Percentiles rank a stretch among this genome's conserved stretches.
These are phyloP conservation scores for Peronospora farinosa DNA, from an alignment of 352 stramenopile genomes.

Conservation along the genomic window DNA sequence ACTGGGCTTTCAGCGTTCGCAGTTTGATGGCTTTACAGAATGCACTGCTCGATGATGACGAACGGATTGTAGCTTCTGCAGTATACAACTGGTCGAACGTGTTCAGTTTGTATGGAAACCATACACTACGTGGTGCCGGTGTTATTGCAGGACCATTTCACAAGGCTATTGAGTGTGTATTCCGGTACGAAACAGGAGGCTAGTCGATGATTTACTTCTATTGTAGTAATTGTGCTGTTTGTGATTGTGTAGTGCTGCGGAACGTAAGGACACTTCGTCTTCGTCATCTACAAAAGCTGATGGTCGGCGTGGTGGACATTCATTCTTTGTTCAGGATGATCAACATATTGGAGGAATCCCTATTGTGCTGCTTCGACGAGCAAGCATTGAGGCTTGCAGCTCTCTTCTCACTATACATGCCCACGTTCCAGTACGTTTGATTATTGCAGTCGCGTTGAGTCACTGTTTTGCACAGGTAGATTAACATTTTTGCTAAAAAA, in stretches of 20 bases:
- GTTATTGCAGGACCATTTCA: constrained; percentile 77
- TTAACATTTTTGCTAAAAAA: not conserved
- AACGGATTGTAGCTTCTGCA: constrained; percentile 68
- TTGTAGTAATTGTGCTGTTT: not conserved
- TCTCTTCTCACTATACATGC: constrained; percentile 78
- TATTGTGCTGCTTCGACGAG: constrained; percentile 61
- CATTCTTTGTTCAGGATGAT: constrained; percentile 55
- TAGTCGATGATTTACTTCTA: not conserved
- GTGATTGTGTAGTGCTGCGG: constrained; percentile 17
- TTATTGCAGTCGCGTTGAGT: not conserved
- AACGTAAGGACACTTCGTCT: constrained; percentile 31
- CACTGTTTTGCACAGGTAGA: not conserved
- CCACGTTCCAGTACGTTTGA: constrained; percentile 40
- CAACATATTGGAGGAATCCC: constrained; percentile 68
- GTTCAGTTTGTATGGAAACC: constrained; percentile 74
- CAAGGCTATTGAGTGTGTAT: constrained; percentile 69
- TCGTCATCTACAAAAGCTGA: constrained; percentile 35
- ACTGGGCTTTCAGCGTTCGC: constrained; percentile 78
- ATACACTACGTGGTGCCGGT: constrained; percentile 71
- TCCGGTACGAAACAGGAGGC: constrained; percentile 19
- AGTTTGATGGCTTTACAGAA: constrained; percentile 78
- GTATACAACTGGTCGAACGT: constrained; percentile 84
- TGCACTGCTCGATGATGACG: constrained; percentile 72
- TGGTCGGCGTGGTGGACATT: constrained; percentile 32
- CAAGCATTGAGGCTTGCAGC: constrained; percentile 74